phyloP scores from a whole-genome alignment of 495 filamentous ascomycete genomes.

The Cetradonia linearis region DNA sequence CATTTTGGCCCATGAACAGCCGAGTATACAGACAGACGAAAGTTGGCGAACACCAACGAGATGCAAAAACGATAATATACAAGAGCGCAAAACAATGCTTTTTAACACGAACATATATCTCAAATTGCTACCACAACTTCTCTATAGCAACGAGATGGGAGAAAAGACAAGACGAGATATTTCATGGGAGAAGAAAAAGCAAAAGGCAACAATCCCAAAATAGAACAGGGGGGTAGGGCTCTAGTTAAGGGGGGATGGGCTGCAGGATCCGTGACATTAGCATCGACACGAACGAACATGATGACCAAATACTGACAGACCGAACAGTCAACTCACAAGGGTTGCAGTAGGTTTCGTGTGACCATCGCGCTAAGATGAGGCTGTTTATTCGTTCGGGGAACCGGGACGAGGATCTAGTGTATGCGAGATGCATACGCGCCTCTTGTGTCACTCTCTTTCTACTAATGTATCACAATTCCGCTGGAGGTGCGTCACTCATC shows the following conservation, averaged over 20 bases:
- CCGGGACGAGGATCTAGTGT: not conserved
- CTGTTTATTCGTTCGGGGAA: not conserved
- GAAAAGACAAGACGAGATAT: not conserved
- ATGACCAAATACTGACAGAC: not conserved
- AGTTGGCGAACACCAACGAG: not conserved
- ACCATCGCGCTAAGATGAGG: not conserved
- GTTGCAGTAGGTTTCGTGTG: no score
- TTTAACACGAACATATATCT: not conserved
- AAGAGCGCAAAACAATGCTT: no score
- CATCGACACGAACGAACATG: not conserved
- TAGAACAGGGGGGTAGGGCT: not conserved
- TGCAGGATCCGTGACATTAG: not conserved
- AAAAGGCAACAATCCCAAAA: not conserved
- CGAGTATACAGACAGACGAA: no score
- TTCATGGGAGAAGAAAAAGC: not conserved
- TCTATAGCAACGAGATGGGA: not conserved
- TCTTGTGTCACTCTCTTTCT: not conserved
- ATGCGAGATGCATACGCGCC: not conserved
- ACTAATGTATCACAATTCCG: no score
- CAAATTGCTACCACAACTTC: not conserved
- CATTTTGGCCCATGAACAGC: not conserved
- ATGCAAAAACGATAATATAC: not conserved
- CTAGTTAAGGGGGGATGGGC: not conserved
- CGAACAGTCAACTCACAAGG: not conserved
- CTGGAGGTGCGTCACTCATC: no score